phyloP scores from a whole-genome alignment of 2,329 filamentous ascomycete genomes.

The Plenodomus biglobosus region DNA sequence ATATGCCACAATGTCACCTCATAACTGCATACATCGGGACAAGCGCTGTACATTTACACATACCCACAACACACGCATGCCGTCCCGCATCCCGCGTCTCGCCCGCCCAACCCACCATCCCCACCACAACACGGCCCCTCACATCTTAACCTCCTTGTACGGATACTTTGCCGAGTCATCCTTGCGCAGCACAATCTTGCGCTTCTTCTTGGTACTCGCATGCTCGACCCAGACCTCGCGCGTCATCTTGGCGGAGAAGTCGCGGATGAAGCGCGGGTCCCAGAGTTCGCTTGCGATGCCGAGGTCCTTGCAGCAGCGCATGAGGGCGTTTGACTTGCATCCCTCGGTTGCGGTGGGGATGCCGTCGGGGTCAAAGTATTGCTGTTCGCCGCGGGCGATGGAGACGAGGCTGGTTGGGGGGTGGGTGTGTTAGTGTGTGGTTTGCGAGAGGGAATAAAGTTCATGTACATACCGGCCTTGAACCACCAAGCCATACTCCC shows the following conservation, averaged over 20 bases:
- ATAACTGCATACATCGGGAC: no score
- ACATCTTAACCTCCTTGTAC: slow-evolving; percentile 54
- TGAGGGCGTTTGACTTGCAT: slow-evolving; percentile 95
- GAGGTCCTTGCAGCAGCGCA: slow-evolving; percentile 97
- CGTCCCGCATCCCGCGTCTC: background rate
- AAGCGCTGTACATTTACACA: no score
- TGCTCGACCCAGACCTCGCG: slow-evolving; percentile 92
- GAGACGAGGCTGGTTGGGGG: slow-evolving; percentile 89
- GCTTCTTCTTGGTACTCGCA: slow-evolving; percentile 79
- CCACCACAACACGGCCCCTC: background rate
- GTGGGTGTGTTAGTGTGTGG: no score
- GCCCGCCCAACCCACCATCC: background rate
- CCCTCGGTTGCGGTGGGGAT: slow-evolving; percentile 95
- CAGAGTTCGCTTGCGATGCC: slow-evolving; percentile 93
- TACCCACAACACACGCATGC: background rate
- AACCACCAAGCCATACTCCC: slow-evolving; percentile 90
- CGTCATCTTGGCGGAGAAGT: slow-evolving; percentile 73
- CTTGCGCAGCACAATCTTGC: slow-evolving; percentile 83
- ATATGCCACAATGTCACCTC: no score
- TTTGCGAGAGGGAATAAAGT: background rate
- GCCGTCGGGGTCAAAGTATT: slow-evolving; percentile 85
- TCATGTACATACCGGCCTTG: slow-evolving; percentile 56
- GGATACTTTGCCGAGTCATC: slow-evolving; percentile 72
- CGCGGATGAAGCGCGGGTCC: slow-evolving; percentile 88
- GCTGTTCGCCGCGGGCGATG: slow-evolving; percentile 90